A percentile compares a stretch with the other conserved stretches of the same genome.
Conservation (phyloP, 305 asterid species). For the Plantago rigida region DNA sequence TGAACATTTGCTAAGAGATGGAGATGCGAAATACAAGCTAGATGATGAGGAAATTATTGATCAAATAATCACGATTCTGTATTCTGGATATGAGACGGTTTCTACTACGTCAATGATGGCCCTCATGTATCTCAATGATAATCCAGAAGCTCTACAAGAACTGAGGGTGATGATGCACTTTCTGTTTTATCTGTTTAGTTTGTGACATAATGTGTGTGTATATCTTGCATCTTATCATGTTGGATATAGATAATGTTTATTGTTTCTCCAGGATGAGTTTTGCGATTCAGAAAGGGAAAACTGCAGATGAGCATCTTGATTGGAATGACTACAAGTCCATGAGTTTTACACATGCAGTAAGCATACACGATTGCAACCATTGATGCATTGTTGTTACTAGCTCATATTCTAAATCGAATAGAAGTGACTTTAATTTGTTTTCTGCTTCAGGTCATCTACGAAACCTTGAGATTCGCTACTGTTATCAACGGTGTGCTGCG, state of each 20-base stretch:
- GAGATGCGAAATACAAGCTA: slow-evolving; percentile 28
- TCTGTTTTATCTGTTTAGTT: not conserved
- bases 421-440: not conserved
- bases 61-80: slow-evolving; percentile 50
- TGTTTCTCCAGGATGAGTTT: slow-evolving; percentile 45
- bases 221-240: not conserved
- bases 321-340: slow-evolving; percentile 57
- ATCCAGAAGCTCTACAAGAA: slow-evolving; percentile 46
- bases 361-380: slow-evolving; percentile 1
- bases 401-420: not conserved
- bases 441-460: slow-evolving; percentile 40
- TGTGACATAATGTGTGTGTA: not conserved
- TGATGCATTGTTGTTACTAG: not conserved
- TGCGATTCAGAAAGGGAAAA: slow-evolving; percentile 32
- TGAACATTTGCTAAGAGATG: slow-evolving; percentile 29
- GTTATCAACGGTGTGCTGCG: slow-evolving; percentile 52
- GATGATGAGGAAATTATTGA: slow-evolving; percentile 49
- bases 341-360: slow-evolving; percentile 64
- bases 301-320: slow-evolving; percentile 31
- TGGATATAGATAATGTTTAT: not conserved
- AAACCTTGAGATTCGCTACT: slow-evolving; percentile 56
- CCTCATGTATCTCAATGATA: slow-evolving; percentile 59
- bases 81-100: slow-evolving; percentile 66
- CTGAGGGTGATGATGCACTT: slow-evolving; percentile 35
- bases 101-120: slow-evolving; percentile 69